A percentile compares a stretch with the other conserved stretches of the same genome.
phyloP scores from a whole-genome alignment of 345 rosid genomes.

The Eucalyptus tenuipes region DNA sequence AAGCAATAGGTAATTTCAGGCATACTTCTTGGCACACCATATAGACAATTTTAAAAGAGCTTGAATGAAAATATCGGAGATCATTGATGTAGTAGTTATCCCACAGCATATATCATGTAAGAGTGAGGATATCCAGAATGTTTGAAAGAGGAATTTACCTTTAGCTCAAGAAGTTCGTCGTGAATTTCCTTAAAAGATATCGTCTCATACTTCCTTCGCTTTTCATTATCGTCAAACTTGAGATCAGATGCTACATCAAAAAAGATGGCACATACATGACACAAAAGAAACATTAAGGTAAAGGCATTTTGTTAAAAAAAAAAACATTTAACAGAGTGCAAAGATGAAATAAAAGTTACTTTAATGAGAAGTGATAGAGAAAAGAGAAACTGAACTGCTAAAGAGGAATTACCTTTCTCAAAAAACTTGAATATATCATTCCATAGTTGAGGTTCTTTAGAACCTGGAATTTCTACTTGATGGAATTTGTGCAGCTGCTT shows the following conservation, averaged over 20 bases:
- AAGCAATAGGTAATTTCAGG: not conserved
- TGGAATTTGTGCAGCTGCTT: constrained; percentile 74
- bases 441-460: constrained; percentile 93
- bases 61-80: not conserved
- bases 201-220: constrained; percentile 45
- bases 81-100: not conserved
- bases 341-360: not conserved
- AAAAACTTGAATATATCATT: constrained; percentile 72
- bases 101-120: not conserved
- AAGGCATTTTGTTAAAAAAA: not conserved
- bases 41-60: not conserved
- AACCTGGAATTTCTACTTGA: constrained; percentile 73
- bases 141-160: constrained; percentile 24
- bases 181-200: constrained; percentile 64
- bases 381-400: not conserved
- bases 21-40: not conserved
- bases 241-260: constrained; percentile 63
- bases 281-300: not conserved
- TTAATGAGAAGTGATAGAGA: not conserved
- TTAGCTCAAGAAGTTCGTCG: constrained; percentile 57
- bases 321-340: not conserved
- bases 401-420: constrained; percentile 45
- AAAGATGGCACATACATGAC: not conserved
- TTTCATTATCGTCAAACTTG: constrained; percentile 57
- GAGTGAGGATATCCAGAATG: not conserved